Base-by-base conservation (phyloP, 2,329 filamentous ascomycete genomes). In the Diaporthe citri region DNA sequence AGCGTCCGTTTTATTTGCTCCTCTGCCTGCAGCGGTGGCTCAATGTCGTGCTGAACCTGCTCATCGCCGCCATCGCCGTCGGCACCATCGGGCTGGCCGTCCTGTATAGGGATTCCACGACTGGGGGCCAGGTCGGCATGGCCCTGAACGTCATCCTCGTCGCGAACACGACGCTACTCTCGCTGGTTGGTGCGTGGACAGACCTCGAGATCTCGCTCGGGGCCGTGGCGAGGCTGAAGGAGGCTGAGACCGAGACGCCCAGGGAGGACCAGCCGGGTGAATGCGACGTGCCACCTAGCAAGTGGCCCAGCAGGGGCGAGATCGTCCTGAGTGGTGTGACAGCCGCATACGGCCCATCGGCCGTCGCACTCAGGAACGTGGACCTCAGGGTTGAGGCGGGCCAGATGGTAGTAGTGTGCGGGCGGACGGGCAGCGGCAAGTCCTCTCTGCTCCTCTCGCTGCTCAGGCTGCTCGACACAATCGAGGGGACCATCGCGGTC, bases 11-110 rank as follows among this genome's bases (percentile, higher is more conserved):
- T 57, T 90, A 88, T 76, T 81, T 88, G 8, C 83, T 89, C 8
- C 83, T 86, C 51, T 86, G 85, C 43, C 84, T 90, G 6, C 88
- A 90, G 77, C 82, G 86, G 36, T 90, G 88, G 88, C 84, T 90
- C 0, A 86, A 83, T 1, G 79, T 90, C 4, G 87, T 88, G 0
- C 80, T 90, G 0, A 87, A 90, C 75, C 78, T 89, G 4, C 78
- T 89, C 1, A 85, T 87, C 0, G 87, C 88, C 0, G 84, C 79
- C 1, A 81, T 90, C 36, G 87, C 88, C 0, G 83, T 86, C 0
- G 76, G 74, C 13, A 77, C 80, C 0, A 80, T 85, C 22, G 77
- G 74, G 6, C 70, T 83, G 0, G 82, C 82, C 0, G 77, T 80
- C 10, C 28, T 57, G 0, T 70, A 81, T 4, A 74, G 76, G 25